Evolutionary conservation across 1,284 basidiomycete species (phyloP).

Genomic region (Trametes pubescens): DNA sequence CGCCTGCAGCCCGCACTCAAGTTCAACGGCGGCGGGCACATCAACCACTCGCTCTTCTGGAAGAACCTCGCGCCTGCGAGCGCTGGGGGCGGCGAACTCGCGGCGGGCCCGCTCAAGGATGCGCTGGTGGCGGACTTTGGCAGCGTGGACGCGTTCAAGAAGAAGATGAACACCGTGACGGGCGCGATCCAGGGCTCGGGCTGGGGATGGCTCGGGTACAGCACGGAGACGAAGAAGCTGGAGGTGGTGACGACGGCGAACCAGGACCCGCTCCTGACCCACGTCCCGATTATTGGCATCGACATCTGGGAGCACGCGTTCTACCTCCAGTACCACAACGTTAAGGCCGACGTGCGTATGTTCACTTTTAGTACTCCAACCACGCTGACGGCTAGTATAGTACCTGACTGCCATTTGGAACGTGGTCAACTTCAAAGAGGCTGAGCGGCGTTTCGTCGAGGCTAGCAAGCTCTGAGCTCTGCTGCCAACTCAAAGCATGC

Average conservation of each 20-base stretch:
- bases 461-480: slow-evolving; percentile 42
- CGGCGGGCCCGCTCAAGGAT: slow-evolving; percentile 71
- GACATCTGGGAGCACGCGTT: slow-evolving; percentile 97
- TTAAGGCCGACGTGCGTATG: slow-evolving; percentile 85
- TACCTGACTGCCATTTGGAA: slow-evolving; percentile 93
- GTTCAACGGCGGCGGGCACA: slow-evolving; percentile 79
- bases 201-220: slow-evolving; percentile 96
- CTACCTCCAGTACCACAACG: slow-evolving; percentile 93
- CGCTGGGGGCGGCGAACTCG: slow-evolving; percentile 67
- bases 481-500: too few relatives aligned
- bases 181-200: slow-evolving; percentile 96
- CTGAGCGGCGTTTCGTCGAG: slow-evolving; percentile 76
- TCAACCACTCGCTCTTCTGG: slow-evolving; percentile 96
- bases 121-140: slow-evolving; percentile 77
- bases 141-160: slow-evolving; percentile 80
- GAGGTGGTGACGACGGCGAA: slow-evolving; percentile 94
- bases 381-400: slow-evolving; percentile 46
- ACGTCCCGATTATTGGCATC: slow-evolving; percentile 92
- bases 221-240: slow-evolving; percentile 75
- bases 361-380: not conserved
- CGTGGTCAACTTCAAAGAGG: slow-evolving; percentile 93
- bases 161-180: slow-evolving; percentile 86
- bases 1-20: slow-evolving; percentile 77
- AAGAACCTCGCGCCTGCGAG: slow-evolving; percentile 77
- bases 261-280: slow-evolving; percentile 94